Percentiles rank a stretch among this genome's conserved stretches.
These are phyloP conservation scores for Cutaneotrichosporon sp. DNA, from an alignment of 1,284 basidiomycete genomes.

Conservation along the genomic window DNA sequence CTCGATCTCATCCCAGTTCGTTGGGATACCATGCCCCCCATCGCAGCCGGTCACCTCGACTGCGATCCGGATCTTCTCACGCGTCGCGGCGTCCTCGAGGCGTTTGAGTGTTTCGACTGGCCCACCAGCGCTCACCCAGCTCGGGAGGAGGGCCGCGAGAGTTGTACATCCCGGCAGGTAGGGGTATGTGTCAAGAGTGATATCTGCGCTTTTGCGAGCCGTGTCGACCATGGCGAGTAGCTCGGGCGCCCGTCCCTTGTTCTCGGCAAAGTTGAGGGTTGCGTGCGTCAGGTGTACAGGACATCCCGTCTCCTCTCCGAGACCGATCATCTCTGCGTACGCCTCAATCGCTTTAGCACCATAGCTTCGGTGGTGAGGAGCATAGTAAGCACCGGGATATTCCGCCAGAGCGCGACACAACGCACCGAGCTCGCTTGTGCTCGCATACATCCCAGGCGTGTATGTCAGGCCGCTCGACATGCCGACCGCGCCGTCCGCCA, in stretches of 20 bases:
- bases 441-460: conserved; percentile 53
- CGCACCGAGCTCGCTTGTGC: conserved; percentile 41
- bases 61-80: conserved; percentile 43
- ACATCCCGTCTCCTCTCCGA: conserved; percentile 40
- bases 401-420: conserved; percentile 38
- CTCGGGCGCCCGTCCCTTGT: conserved; percentile 40
- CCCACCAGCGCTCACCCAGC: conserved; percentile 46
- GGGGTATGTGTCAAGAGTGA: conserved; percentile 51
- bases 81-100: conserved; percentile 30
- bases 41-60: conserved; percentile 48
- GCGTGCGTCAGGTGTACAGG: conserved; percentile 51
- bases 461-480: conserved; percentile 52
- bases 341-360: conserved; percentile 42
- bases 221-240: conserved; percentile 42
- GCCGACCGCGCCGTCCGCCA: conserved; percentile 49
- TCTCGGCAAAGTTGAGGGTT: conserved; percentile 50
- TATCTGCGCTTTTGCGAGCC: conserved; percentile 32
- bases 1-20: conserved; percentile 48
- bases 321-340: conserved; percentile 48
- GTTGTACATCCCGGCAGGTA: conserved; percentile 51
- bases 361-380: conserved; percentile 50
- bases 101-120: conserved; percentile 39
- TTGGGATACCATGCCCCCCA: conserved; percentile 50
- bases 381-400: conserved; percentile 45
- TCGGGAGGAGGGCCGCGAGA: conserved; percentile 44